Base-by-base conservation (phyloP, 306 rosid species). In the Vachellia pachyceras region DNA sequence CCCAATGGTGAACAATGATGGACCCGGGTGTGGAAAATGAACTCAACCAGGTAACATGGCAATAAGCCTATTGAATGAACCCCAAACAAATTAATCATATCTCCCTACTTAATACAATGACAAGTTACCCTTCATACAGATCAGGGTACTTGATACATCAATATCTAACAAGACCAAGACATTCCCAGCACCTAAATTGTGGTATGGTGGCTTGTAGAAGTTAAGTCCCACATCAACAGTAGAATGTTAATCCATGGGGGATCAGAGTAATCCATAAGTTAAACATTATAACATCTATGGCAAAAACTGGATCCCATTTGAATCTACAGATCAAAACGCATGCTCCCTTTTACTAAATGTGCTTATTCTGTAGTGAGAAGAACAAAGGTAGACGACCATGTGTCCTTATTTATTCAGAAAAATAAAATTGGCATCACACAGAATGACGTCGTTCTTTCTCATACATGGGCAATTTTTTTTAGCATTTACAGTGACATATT, bases 161-260 rank as follows among this genome's bases (percentile, higher is more conserved):
- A 55, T 55, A 8, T 55, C 61, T 18, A 55, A 20, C 20, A 55
- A n/a, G n/a, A n/a, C 12, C 29, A 7, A 55, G 5, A 64, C 40
- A 69, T 42, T 20, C 54, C 11, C 66, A 35, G 42, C 83, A 54
- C 47, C 13, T 65, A 46, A 65, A 65, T 66, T 73, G 49, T 23
- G 37, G 29, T 25, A 66, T 10, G 42, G 65, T 45, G 45, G 54
- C 57, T 63, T 23, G 44, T 46, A 46, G 61, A 66, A 57, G 13
- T 40, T 5, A 10, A 68, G 60, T 12, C 52, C 23, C 42, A 69
- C 70, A 18, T 79, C 55, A 68, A 25, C 44, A 58, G 69, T 39
- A 55, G 17, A 75, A 33, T 13, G 49, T 69, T 68, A 68, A 79
- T 40, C 12, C 17, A 29, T n/a, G 44, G 37, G 15, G 33, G 46